phyloP scores from a whole-genome alignment of 2,329 filamentous ascomycete species.

The Aspergillus bombycis region DNA sequence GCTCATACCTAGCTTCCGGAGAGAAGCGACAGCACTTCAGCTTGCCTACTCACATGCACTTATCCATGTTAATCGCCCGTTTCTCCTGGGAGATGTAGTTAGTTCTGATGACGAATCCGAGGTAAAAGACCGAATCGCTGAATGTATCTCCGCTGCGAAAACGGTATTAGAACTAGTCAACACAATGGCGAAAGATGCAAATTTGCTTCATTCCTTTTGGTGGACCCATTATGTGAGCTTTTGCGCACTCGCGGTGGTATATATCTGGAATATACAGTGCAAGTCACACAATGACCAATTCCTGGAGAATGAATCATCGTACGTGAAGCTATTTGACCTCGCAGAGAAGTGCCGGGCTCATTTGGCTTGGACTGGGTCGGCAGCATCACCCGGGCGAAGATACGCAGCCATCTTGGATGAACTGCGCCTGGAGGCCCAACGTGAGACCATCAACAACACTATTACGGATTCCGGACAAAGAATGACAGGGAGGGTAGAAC shows the following conservation, averaged over 20 bases:
- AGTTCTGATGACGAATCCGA: background rate
- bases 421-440: slow-evolving; percentile 44
- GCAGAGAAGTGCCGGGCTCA: slow-evolving; percentile 54
- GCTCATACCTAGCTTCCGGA: slow-evolving; percentile 27
- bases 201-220: slow-evolving; percentile 31
- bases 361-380: slow-evolving; percentile 43
- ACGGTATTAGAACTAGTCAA: slow-evolving; percentile 23
- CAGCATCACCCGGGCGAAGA: slow-evolving; percentile 50
- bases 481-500: background rate
- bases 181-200: slow-evolving; percentile 23
- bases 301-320: background rate
- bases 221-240: slow-evolving; percentile 46
- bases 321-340: slow-evolving; percentile 37
- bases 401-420: slow-evolving; percentile 60
- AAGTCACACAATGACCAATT: background rate
- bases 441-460: background rate
- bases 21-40: slow-evolving; percentile 31
- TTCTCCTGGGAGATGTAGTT: slow-evolving; percentile 23
- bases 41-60: slow-evolving; percentile 30
- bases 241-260: slow-evolving; percentile 57
- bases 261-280: slow-evolving; percentile 54
- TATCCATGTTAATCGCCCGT: slow-evolving; percentile 30
- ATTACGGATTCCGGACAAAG: background rate
- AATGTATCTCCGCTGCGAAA: slow-evolving; percentile 28
- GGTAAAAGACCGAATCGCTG: slow-evolving; percentile 13